These are phyloP conservation scores for Pythium phragmiticola DNA, from an alignment of 352 stramenopile species.

Conservation along the genomic window DNA sequence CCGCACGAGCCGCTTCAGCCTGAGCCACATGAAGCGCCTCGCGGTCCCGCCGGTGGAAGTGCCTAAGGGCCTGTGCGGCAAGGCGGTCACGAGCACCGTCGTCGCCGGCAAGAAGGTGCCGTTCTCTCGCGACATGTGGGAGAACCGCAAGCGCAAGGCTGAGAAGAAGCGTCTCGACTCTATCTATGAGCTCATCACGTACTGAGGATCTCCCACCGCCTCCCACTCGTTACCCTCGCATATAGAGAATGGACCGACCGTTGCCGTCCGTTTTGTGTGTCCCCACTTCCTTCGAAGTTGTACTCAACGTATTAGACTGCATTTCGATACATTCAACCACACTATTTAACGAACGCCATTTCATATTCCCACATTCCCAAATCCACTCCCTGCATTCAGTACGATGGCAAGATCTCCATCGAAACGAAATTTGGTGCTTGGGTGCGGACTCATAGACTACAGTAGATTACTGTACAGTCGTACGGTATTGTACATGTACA, in stretches of 20 bases:
- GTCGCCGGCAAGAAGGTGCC: constrained; percentile 61
- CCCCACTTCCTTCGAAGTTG: background rate
- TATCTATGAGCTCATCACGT: constrained; percentile 31
- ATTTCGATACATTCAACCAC: background rate
- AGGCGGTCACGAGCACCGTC: constrained; percentile 36
- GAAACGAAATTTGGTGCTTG: background rate
- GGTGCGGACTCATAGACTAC: background rate
- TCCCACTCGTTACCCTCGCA: background rate
- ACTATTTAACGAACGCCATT: constrained; percentile 19
- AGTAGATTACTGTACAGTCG: background rate
- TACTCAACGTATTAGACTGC: background rate
- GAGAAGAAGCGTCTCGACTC: constrained; percentile 31
- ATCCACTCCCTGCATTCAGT: background rate
- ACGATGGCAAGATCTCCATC: background rate
- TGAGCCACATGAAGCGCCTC: constrained; percentile 59
- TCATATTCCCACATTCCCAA: background rate
- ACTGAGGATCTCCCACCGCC: constrained; percentile 1
- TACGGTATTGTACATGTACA: background rate
- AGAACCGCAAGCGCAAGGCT: constrained; percentile 51
- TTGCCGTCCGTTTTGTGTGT: background rate
- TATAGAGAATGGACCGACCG: constrained; percentile 13
- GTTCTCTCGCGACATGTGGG: constrained; percentile 66
- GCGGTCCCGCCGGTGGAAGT: constrained; percentile 57
- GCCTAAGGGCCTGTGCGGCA: constrained; percentile 47
- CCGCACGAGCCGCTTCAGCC: constrained; percentile 51